Evolutionary conservation across 768 basidiomycete species (phyloP).

Genomic region (Hebeloma cylindrosporum): DNA sequence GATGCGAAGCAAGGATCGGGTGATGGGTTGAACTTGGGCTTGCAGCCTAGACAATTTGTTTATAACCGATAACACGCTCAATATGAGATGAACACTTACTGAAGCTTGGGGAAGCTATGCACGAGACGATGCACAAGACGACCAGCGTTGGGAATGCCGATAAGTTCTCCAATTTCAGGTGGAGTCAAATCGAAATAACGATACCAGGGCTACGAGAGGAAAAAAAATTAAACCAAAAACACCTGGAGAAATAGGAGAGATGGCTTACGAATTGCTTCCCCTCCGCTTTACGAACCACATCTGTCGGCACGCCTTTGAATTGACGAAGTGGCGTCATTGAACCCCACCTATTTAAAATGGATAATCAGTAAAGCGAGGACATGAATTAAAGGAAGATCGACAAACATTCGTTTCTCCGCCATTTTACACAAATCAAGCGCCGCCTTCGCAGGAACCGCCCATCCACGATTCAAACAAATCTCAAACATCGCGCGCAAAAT

Average conservation of each 20-base stretch:
- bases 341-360: conserved; percentile 67
- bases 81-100: conserved; percentile 38
- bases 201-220: conserved; percentile 74
- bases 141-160: conserved; percentile 93
- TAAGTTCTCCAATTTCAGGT: conserved; percentile 92
- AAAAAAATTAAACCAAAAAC: conserved; percentile 2
- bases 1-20: conserved; percentile 86
- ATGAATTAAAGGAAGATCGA: conserved; percentile 6
- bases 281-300: conserved; percentile 88
- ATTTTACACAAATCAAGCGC: conserved; percentile 95
- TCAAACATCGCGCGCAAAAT: conserved; percentile 97
- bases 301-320: conserved; percentile 86
- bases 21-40: conserved; percentile 96
- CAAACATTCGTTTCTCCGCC: conserved; percentile 84
- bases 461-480: conserved; percentile 97
- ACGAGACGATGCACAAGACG: conserved; percentile 89
- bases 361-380: not conserved
- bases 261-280: conserved; percentile 91
- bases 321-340: conserved; percentile 98
- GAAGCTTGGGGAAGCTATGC: conserved; percentile 94
- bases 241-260: not conserved
- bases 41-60: conserved; percentile 55
- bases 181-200: conserved; percentile 92
- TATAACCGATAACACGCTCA: not conserved
- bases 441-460: conserved; percentile 91